Evolutionary conservation across 2,329 filamentous ascomycete species (phyloP), one percentile per base, ranked within the genome.

Genomic region (Diplodia mutila): DNA sequence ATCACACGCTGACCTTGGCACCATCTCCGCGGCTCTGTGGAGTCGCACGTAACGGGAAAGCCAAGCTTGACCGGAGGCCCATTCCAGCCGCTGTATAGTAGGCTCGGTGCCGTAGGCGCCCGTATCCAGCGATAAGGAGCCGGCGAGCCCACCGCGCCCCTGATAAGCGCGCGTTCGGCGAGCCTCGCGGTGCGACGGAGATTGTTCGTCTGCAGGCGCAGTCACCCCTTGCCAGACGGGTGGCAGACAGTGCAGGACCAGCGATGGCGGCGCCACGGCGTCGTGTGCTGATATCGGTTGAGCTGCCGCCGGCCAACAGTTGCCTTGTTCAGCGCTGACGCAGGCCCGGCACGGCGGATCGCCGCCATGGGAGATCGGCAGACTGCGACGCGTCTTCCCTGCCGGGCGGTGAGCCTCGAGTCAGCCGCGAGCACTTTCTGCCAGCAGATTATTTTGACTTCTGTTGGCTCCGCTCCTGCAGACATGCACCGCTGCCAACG

Each of bases 361-460:
- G 61, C 46, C 61, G 46, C 29, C 49, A 65, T 53, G 61, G 61
- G 61, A 54, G 61, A 65, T 65, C 61, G 61, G 48, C 61, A 54
- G 49, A 32, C 48, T 16, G 37, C 42, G 59, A 63, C 27, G 59
- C 59, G 59, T 34, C 59, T 63, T 51, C 59, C 59, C 46, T 63
- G 61, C 49, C 34, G 32, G 46, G 61, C 61, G 46, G 61, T 64
- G 61, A 64, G 49, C 14, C 29, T 5, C 32, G 61, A 64, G 49
- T 61, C 57, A 61, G 57, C 39, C 23, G 21, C 27, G 16, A 34
- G 18, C 57, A 25, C 59, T 34, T 65, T 65, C 61, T 65, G 61
- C 61, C 61, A 54, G 49, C 61, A 65, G 49, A 64, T 61, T 63
- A 65, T 65, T 54, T 65, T 65, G 61, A 65, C 61, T 65, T 63